Base-by-base conservation (phyloP, 75 land plant genomes). In the Cryptomeria japonica region DNA sequence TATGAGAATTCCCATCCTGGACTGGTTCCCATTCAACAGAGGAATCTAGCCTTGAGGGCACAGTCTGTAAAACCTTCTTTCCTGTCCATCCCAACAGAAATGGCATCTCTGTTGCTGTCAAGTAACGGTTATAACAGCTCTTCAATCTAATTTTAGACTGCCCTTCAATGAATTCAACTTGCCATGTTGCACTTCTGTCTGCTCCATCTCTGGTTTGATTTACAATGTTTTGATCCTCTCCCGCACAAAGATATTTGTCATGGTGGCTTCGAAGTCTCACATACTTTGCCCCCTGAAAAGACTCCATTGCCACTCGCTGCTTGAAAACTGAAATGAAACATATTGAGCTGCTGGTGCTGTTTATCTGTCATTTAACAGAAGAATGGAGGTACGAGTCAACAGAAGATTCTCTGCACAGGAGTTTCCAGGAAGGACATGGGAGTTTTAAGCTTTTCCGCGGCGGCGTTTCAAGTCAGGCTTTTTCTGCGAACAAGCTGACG, bases 21-120 rank as follows among this genome's bases (percentile, higher is more conserved):
- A 96, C 77, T 22, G 99, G 98, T 37, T 94, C 95, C 99, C 99
- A 97, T 87, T 93, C 94, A 39, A 97, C 87, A 37, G 96, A 93
- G 3, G 95, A 93, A 41, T 97, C 96, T 56, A 91, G 89, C 19
- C 91, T 87, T 44, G 31, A 5, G 3, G 93, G 90, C 41, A 85
- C 42, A n/a, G 91, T 91, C 87, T 96, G 98, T 14, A 91, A 56
- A 77, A 96, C 98, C 86, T 97, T 97, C 68, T 92, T 90, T 0
- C 99, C 98, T 0, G 98, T 97, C 93, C 90, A 85, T 0, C 99
- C 99, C 18, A 96, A 87, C 5, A 97, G 87, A 84, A 94, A 97
- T n/a, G 93, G 94, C 86, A 84, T 89, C 53, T 95, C 92, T 73
- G 94, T 87, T 19, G 98, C 98, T 1, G 95, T 89, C 13, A 97